phyloP scores from a whole-genome alignment of 176 grass and related monocot species.

The Coix lacrymajobi region DNA sequence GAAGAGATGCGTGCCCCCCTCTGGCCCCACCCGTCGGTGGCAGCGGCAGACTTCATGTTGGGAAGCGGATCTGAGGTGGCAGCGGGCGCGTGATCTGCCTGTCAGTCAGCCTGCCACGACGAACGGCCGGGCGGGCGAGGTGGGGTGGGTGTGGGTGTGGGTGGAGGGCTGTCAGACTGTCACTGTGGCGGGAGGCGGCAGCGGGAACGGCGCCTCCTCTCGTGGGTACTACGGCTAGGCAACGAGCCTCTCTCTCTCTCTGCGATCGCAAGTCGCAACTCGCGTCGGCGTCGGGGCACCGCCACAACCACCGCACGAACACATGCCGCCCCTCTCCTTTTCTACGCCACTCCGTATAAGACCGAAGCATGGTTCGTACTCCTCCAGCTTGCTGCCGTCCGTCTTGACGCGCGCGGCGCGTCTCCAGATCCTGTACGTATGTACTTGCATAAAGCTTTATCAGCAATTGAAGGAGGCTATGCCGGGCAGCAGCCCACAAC shows the following conservation, averaged over 20 bases:
- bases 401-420: background rate
- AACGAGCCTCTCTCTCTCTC: background rate
- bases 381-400: background rate
- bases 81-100: constrained; percentile 2
- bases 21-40: background rate
- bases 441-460: background rate
- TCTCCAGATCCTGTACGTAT: background rate
- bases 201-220: background rate
- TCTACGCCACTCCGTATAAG: background rate
- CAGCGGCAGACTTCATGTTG: background rate
- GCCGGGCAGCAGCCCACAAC: background rate
- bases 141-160: background rate
- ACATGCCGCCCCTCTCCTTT: background rate
- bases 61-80: constrained; percentile 21
- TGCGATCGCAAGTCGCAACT: background rate
- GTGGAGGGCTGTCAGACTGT: constrained; percentile 6
- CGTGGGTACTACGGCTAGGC: background rate
- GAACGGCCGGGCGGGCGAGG: background rate
- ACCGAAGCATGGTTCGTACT: background rate
- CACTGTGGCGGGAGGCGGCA: background rate
- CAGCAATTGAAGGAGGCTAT: background rate
- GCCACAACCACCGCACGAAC: background rate
- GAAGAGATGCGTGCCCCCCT: background rate
- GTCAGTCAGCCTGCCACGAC: constrained; percentile 6
- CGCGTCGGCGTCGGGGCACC: background rate